Evolutionary conservation across 1,284 basidiomycete species (phyloP).

Genomic region (Trametes versicolor): DNA sequence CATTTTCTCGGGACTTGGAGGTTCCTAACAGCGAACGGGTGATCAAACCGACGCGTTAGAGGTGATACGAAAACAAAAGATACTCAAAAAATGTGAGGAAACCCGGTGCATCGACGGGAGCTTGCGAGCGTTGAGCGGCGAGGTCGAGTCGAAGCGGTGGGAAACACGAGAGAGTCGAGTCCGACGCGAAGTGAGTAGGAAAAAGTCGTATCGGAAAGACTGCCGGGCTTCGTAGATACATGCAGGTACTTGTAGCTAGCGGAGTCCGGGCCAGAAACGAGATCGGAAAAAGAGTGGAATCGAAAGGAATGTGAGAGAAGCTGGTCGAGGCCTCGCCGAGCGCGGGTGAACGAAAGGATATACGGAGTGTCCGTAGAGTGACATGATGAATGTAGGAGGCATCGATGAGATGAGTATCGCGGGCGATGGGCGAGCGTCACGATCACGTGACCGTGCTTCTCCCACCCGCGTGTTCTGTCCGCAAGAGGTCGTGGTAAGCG

Average conservation of each 20-base stretch:
- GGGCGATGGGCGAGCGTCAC: neutral
- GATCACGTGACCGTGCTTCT: conserved; percentile 12
- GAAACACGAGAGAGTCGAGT: neutral
- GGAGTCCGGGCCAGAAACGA: neutral
- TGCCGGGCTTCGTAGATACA: conserved; percentile 1
- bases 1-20: neutral
- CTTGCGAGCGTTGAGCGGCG: neutral
- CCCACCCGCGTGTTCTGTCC: conserved; percentile 1
- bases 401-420: neutral
- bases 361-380: too few relatives aligned
- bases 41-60: conserved; percentile 10
- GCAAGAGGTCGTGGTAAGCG: neutral
- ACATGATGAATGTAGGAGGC: too few relatives aligned
- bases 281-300: too few relatives aligned
- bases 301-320: too few relatives aligned
- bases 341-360: too few relatives aligned
- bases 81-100: conserved; percentile 10
- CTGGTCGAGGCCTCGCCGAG: too few relatives aligned
- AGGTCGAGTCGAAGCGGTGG: neutral
- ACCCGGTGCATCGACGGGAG: neutral
- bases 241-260: neutral
- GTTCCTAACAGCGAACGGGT: conserved; percentile 1
- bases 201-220: neutral
- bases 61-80: neutral
- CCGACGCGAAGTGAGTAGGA: neutral